Evolutionary conservation across 225 moss, liverwort and hornwort genomes (phyloP).

Genomic region (Physcomitrium patens): DNA sequence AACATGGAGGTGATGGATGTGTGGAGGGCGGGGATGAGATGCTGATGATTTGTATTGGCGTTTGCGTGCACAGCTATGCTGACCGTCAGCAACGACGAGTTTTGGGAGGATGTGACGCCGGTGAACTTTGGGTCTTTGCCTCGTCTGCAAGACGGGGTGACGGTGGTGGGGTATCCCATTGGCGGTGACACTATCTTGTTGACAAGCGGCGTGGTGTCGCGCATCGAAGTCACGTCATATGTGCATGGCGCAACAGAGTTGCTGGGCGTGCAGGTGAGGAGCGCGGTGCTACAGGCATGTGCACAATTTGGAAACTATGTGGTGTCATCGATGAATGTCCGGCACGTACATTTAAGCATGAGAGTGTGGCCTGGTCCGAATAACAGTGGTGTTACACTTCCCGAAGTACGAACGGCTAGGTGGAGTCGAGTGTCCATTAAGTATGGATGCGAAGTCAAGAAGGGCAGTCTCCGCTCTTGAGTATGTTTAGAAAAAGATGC

Average conservation of each 20-base stretch:
- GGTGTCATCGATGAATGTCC: constrained; percentile 10
- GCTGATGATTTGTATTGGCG: constrained; percentile 21
- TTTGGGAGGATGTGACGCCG: constrained; percentile 95
- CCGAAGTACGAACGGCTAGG: too few relatives aligned
- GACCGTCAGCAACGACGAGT: constrained; percentile 87
- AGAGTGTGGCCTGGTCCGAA: neutral
- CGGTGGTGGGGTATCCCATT: constrained; percentile 97
- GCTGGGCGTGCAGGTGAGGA: constrained; percentile 92
- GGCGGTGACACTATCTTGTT: constrained; percentile 99
- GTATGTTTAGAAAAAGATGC: too few relatives aligned
- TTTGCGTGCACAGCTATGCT: constrained; percentile 79
- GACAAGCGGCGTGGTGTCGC: constrained; percentile 98
- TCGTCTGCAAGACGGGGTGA: constrained; percentile 97
- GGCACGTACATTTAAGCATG: constrained; percentile 17
- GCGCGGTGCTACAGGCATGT: constrained; percentile 13
- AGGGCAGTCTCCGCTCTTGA: too few relatives aligned
- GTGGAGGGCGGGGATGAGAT: constrained; percentile 3
- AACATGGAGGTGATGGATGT: neutral
- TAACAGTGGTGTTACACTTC: too few relatives aligned
- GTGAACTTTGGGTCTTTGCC: constrained; percentile 92
- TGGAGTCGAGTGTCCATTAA: too few relatives aligned
- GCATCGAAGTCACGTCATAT: constrained; percentile 98
- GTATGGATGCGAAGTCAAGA: too few relatives aligned
- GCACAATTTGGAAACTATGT: neutral
- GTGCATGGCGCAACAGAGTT: constrained; percentile 98